Conservation (phyloP, 1,284 basidiomycete genomes). For the Naganishia albida region DNA sequence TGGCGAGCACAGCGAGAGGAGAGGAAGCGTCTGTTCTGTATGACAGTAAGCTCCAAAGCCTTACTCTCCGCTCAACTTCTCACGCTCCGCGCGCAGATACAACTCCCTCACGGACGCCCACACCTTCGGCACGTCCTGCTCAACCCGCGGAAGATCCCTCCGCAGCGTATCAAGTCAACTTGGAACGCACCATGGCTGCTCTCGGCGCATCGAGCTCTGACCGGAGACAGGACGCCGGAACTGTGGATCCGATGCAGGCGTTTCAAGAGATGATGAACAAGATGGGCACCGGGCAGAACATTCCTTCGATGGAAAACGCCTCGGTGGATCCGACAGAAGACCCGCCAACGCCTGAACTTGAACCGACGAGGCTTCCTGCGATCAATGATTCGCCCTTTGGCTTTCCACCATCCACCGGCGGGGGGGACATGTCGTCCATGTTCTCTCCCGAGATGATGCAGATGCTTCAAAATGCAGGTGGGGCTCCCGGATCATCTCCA, state of each 20-base stretch:
- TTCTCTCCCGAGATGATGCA: slow-evolving; percentile 22
- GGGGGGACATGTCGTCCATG: slow-evolving; percentile 24
- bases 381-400: slow-evolving; percentile 1
- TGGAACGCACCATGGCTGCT: slow-evolving; percentile 28
- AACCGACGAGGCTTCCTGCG: not conserved
- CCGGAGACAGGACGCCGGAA: not conserved
- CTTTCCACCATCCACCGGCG: not conserved
- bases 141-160: slow-evolving; percentile 5
- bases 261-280: slow-evolving; percentile 11
- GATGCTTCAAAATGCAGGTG: slow-evolving; percentile 20
- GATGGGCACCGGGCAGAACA: not conserved
- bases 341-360: slow-evolving; percentile 13
- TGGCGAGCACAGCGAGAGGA: slow-evolving; percentile 39
- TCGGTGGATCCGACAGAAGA: slow-evolving; percentile 13
- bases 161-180: slow-evolving; percentile 13
- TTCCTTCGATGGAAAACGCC: not conserved
- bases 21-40: slow-evolving; percentile 22
- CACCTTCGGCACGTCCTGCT: not conserved
- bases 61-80: not conserved
- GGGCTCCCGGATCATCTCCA: not conserved
- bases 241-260: slow-evolving; percentile 3
- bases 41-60: no score
- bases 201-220: slow-evolving; percentile 8
- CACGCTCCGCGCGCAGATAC: not conserved
- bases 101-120: not conserved